Evolutionary conservation across 2,329 filamentous ascomycete genomes (phyloP).

Genomic region (Parascedosporium putredinis): DNA sequence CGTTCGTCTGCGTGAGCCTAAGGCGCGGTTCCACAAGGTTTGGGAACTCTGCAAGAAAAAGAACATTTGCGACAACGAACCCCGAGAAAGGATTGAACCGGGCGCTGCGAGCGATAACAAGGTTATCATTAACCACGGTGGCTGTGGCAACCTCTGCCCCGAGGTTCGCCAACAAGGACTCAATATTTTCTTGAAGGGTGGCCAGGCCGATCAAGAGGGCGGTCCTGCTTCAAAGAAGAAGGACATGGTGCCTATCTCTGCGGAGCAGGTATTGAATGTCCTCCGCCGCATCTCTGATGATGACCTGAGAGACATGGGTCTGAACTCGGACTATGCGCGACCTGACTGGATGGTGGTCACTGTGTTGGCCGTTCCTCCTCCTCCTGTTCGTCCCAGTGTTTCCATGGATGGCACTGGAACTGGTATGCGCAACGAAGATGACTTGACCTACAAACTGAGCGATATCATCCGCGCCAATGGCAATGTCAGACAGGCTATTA

Average conservation of each 20-base stretch:
- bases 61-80: constrained; percentile 70
- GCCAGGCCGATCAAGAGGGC: constrained; percentile 47
- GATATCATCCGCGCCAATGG: constrained; percentile 97
- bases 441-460: constrained; percentile 97
- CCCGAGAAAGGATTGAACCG: constrained; percentile 56
- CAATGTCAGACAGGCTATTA: constrained; percentile 83
- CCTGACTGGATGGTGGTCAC: constrained; percentile 98
- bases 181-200: constrained; percentile 47
- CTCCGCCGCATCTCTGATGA: constrained; percentile 75
- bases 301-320: constrained; percentile 75
- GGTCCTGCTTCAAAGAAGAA: constrained; percentile 49
- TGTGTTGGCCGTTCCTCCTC: constrained; percentile 87
- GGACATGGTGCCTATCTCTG: constrained; percentile 74
- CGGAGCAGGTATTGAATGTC: constrained; percentile 74
- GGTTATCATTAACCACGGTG: constrained; percentile 57
- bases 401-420: constrained; percentile 91
- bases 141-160: constrained; percentile 86
- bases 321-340: constrained; percentile 89
- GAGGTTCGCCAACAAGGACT: constrained; percentile 80
- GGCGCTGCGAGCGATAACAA: constrained; percentile 39
- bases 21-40: constrained; percentile 84
- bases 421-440: constrained; percentile 91
- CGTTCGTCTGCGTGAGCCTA: constrained; percentile 78
- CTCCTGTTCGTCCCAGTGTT: constrained; percentile 91
- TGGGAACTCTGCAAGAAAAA: constrained; percentile 90